Conservation (phyloP, 768 basidiomycete genomes). For the Gelatoporia subvermispora region DNA sequence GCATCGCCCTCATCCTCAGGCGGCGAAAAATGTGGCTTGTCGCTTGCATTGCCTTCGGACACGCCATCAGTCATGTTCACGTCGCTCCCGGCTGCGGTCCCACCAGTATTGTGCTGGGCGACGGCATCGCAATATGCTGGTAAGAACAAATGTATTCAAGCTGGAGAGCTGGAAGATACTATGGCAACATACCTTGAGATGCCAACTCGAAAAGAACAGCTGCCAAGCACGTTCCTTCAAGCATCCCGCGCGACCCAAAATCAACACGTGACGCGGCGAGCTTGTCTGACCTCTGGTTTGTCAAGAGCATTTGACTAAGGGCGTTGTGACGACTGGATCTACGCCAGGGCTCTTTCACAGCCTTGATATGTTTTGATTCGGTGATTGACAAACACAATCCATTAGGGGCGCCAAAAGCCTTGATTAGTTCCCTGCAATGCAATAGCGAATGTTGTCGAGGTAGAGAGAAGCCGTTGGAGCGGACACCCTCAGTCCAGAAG, state of each 20-base stretch:
- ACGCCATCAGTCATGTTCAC: too few relatives aligned
- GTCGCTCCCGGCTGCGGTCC: too few relatives aligned
- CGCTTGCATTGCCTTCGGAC: neutral
- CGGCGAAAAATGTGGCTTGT: neutral
- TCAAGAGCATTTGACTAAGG: constrained; percentile 19
- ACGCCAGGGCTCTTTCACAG: constrained; percentile 23
- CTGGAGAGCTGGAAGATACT: neutral
- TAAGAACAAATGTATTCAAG: neutral
- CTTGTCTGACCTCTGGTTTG: constrained; percentile 20
- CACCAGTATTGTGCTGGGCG: neutral
- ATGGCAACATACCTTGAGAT: too few relatives aligned
- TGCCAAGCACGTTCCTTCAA: neutral
- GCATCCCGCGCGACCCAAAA: constrained; percentile 13
- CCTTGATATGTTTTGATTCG: constrained; percentile 22
- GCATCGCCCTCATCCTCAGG: neutral
- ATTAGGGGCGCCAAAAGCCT: constrained; percentile 20
- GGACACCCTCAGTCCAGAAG: constrained; percentile 11
- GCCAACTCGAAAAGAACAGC: too few relatives aligned
- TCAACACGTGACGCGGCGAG: constrained; percentile 15
- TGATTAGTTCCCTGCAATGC: constrained; percentile 15
- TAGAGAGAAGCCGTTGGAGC: constrained; percentile 15
- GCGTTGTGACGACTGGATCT: constrained; percentile 15
- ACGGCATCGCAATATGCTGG: neutral
- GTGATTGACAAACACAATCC: constrained; percentile 24
- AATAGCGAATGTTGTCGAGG: constrained; percentile 16